A percentile compares a stretch with the other conserved stretches of the same genome.
phyloP scores from a whole-genome alignment of 169 alveolate genomes.

The Plasmodium cynomolgi region DNA sequence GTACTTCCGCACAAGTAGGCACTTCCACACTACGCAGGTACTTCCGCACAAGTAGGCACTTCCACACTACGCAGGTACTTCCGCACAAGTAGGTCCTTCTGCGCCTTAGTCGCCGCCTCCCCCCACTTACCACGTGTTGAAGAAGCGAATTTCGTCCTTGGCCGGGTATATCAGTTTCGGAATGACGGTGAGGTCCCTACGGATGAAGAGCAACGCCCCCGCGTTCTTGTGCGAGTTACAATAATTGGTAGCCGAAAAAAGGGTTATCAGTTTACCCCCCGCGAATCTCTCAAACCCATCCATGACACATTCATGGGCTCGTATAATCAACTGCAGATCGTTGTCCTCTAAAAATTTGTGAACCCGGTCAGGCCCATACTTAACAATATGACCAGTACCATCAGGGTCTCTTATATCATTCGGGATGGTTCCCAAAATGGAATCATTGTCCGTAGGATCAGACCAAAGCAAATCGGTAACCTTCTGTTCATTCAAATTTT shows the following conservation, averaged over 20 bases:
- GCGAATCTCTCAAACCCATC: conserved; percentile 99
- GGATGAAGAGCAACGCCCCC: conserved; percentile 97
- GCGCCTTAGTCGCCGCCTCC: not conserved
- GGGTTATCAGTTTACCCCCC: conserved; percentile 98
- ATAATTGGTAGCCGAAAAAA: conserved; percentile 99
- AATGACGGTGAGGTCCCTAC: conserved; percentile 96
- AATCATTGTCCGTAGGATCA: conserved; percentile 99
- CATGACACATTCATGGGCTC: conserved; percentile 99
- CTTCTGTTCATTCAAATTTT: conserved; percentile 87
- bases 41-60: not conserved
- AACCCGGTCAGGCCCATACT: conserved; percentile 97
- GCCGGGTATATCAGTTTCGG: conserved; percentile 98
- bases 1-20: no score
- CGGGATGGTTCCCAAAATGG: conserved; percentile 96
- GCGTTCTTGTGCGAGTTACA: conserved; percentile 99
- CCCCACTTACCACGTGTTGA: conserved; percentile 62
- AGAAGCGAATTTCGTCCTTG: conserved; percentile 80
- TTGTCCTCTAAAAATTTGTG: conserved; percentile 90
- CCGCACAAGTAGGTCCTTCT: no score
- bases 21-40: no score
- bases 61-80: no score
- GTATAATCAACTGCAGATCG: conserved; percentile 86
- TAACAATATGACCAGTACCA: conserved; percentile 98
- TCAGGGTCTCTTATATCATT: conserved; percentile 99
- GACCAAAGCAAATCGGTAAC: conserved; percentile 92